Evolutionary conservation across 192 early-diverging fungal genomes (phyloP).

Genomic region (Coemansia sp.): DNA sequence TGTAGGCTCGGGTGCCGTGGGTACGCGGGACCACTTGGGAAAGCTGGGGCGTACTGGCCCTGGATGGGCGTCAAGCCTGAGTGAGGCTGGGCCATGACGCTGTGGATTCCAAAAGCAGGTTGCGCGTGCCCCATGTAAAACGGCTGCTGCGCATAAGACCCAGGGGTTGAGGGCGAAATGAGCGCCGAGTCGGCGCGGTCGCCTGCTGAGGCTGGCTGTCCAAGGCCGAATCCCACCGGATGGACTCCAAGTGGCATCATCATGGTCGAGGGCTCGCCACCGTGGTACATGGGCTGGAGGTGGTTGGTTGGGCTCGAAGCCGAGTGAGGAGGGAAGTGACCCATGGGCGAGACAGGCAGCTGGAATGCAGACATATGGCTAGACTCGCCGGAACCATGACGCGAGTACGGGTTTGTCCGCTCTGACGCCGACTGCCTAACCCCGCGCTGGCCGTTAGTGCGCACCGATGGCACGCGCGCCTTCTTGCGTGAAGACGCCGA

Average conservation of each 20-base stretch:
- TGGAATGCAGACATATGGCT: conserved; percentile 23
- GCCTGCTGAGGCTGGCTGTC: conserved; percentile 15
- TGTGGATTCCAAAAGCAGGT: conserved; percentile 20
- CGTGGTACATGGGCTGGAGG: conserved; percentile 17
- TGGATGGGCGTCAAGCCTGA: conserved; percentile 20
- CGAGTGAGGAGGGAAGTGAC: conserved; percentile 29
- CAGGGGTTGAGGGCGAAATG: conserved; percentile 9
- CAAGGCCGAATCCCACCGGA: conserved; percentile 29
- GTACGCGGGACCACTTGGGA: conserved; percentile 1
- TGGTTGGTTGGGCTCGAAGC: not conserved
- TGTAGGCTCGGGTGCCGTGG: not conserved
- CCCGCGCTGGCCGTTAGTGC: conserved; percentile 28
- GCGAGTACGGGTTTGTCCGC: conserved; percentile 44
- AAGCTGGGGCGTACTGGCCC: conserved; percentile 20
- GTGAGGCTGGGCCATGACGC: conserved; percentile 32
- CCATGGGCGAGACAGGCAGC: conserved; percentile 22
- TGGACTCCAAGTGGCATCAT: conserved; percentile 36
- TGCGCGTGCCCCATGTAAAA: conserved; percentile 40
- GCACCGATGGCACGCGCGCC: conserved; percentile 26
- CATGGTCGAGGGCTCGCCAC: conserved; percentile 19
- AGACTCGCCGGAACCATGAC: conserved; percentile 16
- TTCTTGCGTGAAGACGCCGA: conserved; percentile 27
- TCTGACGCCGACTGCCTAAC: conserved; percentile 36
- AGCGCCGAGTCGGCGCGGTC: conserved; percentile 31
- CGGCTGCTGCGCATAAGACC: conserved; percentile 20